Evolutionary conservation across 2,329 filamentous ascomycete species (phyloP), one percentile per base, ranked within the genome.

Genomic region (Botrytis byssoidea): DNA sequence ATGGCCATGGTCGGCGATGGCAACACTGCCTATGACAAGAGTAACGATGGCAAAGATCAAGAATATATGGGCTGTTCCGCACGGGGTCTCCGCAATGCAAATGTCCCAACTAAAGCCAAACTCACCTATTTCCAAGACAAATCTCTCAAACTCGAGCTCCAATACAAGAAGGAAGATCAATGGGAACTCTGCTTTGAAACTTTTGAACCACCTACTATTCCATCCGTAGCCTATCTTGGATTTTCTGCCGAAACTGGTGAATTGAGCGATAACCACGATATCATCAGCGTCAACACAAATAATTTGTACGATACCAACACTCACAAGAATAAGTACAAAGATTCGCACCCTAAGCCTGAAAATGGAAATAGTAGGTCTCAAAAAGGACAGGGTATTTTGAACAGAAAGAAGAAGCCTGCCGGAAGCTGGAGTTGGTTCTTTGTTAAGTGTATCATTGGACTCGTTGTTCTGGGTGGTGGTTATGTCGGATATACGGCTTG

Each of bases 1-100:
- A 98, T 98, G 95, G 95, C 95, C 76, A 98, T 98, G 96, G 87
- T 94, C 78, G 96, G 96, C 74, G 96, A 99, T 82, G 95, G 96
- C 75, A 86, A 94, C 81, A 97, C 92, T 10, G 82, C 86, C 22
- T 99, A 99, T 84, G 94, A 98, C 86, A 94, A 98, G 85, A 90
- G 91, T 79, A 95, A 95, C 80, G 96, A 99, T 81, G 96, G 96
- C 82, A 98, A 98, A 87, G 88, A 90, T 73, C 94, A 93, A 79
- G 96, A 99, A 84, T 86, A 98, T 75, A 95, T 94, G 71, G 96
- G 96, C 74, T 99, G 96, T 86, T 98, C 95, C 83, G 95, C 95
- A 74, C 90, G 96, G 74, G 95, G 95, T 76, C 90, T 99, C 78
- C 93, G 96, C 79, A 92, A 94, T 80, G 87, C 93, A 74, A 88